Evolutionary conservation across 2,329 filamentous ascomycete genomes (phyloP).

Genomic region (Penicillium occitanis): DNA sequence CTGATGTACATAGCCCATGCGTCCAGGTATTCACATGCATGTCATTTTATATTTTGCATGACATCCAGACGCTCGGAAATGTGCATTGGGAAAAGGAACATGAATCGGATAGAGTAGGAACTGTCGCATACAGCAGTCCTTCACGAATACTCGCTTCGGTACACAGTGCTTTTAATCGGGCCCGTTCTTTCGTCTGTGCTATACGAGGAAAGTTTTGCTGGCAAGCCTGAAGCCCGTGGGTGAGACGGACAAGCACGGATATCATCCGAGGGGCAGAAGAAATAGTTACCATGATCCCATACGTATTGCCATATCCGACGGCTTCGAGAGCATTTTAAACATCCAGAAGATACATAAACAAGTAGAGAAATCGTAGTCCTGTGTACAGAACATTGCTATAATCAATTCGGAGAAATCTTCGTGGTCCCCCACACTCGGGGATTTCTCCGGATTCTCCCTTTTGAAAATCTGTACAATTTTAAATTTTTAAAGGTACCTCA

Average conservation of each 20-base stretch:
- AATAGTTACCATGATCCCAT: too few relatives aligned
- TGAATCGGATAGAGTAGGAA: background rate
- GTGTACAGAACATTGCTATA: background rate
- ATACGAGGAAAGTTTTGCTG: background rate
- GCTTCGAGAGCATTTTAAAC: too few relatives aligned
- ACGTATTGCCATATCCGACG: too few relatives aligned
- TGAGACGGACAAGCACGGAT: background rate
- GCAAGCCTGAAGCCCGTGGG: background rate
- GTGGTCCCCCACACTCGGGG: slow-evolving; percentile 15
- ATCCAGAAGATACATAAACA: too few relatives aligned
- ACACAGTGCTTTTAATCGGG: background rate
- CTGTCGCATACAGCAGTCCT: background rate
- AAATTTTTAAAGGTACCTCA: background rate
- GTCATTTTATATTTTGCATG: background rate
- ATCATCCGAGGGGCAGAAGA: background rate
- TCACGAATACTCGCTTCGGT: background rate
- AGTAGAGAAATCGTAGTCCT: background rate
- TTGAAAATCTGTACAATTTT: background rate
- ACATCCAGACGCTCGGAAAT: slow-evolving; percentile 4
- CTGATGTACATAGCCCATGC: background rate
- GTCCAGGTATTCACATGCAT: background rate
- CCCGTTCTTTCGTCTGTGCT: background rate
- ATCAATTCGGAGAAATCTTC: background rate
- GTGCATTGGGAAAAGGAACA: background rate
- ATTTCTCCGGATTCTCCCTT: slow-evolving; percentile 6